Conservation (phyloP, 2,329 filamentous ascomycete genomes). For the Alternaria brassicae region DNA sequence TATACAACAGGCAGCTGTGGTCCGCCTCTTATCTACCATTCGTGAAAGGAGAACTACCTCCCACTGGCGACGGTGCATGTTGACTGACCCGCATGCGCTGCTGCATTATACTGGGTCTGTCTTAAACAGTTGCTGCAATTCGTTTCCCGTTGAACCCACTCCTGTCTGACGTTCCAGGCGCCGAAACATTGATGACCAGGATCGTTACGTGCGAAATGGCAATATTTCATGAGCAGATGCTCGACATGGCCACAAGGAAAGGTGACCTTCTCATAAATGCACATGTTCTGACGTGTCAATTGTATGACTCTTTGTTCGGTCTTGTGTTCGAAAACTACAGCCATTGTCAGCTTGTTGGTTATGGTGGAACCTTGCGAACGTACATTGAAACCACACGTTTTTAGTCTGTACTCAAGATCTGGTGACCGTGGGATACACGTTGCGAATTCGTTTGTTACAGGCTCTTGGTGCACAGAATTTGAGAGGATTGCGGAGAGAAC, state of each 20-base stretch:
- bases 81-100: neutral
- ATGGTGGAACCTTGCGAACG: neutral
- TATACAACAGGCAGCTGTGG: neutral
- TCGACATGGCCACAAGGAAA: conserved; percentile 70
- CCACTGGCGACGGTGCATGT: neutral
- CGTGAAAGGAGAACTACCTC: neutral
- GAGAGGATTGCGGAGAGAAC: conserved; percentile 5
- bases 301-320: neutral
- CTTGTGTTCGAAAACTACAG: neutral
- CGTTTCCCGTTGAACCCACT: conserved; percentile 59
- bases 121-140: conserved; percentile 13
- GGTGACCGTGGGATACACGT: neutral
- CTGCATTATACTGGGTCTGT: neutral
- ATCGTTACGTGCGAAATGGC: conserved; percentile 77
- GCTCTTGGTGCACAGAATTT: neutral
- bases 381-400: neutral
- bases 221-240: conserved; percentile 70
- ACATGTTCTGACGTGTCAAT: conserved; percentile 59
- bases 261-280: conserved; percentile 72
- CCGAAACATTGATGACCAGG: conserved; percentile 72
- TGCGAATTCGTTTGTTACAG: neutral
- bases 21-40: neutral
- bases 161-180: conserved; percentile 67
- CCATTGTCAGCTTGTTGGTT: neutral
- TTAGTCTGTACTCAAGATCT: neutral